A percentile compares a stretch with the other conserved stretches of the same genome.
These are phyloP conservation scores for Aspergillus unguis DNA, from an alignment of 2,329 filamentous ascomycete genomes.

Conservation along the genomic window DNA sequence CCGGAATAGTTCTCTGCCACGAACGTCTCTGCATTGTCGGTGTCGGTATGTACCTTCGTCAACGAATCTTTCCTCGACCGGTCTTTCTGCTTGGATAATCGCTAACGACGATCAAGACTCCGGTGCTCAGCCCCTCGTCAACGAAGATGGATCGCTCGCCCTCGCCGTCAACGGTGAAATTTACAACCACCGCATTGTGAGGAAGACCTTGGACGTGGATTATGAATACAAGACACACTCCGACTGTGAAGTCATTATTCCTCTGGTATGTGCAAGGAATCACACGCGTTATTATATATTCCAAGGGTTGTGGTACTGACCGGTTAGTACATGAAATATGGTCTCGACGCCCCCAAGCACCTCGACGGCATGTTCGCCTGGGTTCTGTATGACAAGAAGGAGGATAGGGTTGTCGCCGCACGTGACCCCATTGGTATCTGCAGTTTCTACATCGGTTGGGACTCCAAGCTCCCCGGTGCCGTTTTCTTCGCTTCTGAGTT, in stretches of 20 bases:
- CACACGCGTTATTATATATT: not conserved
- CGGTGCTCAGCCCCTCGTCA: slow-evolving; percentile 92
- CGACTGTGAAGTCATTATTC: slow-evolving; percentile 98
- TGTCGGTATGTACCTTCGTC: slow-evolving; percentile 62
- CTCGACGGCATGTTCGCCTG: slow-evolving; percentile 99
- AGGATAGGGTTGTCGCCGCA: slow-evolving; percentile 88
- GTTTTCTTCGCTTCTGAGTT: slow-evolving; percentile 97
- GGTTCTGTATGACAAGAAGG: slow-evolving; percentile 92
- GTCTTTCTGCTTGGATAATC: not conserved
- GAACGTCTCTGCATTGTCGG: slow-evolving; percentile 97
- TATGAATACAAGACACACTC: slow-evolving; percentile 99
- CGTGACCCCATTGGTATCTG: slow-evolving; percentile 96
- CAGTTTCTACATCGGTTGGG: slow-evolving; percentile 94
- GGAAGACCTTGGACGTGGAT: slow-evolving; percentile 75
- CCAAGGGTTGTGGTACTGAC: slow-evolving; percentile 16
- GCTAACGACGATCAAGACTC: slow-evolving; percentile 60
- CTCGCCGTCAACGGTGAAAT: slow-evolving; percentile 99
- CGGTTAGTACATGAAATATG: slow-evolving; percentile 81
- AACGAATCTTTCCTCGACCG: not conserved
- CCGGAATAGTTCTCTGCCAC: slow-evolving; percentile 75
- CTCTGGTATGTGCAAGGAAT: slow-evolving; percentile 63
- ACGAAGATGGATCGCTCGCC: slow-evolving; percentile 80
- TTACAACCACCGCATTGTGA: slow-evolving; percentile 96
- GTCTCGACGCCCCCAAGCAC: slow-evolving; percentile 83
- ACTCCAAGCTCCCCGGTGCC: slow-evolving; percentile 74